Evolutionary conservation across 1,284 basidiomycete genomes (phyloP), one percentile per base, ranked within the genome.

Genomic region (Puccinia triticina): DNA sequence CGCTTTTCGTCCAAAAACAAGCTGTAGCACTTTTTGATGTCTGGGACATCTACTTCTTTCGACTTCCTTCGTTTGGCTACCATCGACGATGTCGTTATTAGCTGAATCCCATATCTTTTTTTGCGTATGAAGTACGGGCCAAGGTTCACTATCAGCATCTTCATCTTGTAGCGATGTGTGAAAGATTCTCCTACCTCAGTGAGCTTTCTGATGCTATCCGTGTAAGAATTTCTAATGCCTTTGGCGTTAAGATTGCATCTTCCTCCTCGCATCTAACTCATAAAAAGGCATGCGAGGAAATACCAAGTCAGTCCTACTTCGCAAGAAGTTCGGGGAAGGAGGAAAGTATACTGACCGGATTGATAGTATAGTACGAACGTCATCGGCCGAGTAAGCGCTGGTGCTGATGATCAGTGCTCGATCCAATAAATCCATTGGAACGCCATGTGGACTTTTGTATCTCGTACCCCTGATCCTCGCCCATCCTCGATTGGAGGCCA

Each of bases 401-500:
- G 96, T 99, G 87, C 92, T 93, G 88, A 99, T 95, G 86, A 99
- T 99, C 84, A 99, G 89, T 75, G 97, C 93, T 55, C 96, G 92
- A 88, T 98, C 96, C 79, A 99, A 90, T 59, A 99, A 89, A 88
- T 99, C 96, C 72, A 94, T 92, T 0, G 96, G 96, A 23, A 99
- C 91, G 69, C 96, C 96, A 86, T 98, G 96, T 0, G 96, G 96
- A 84, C 93, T 93, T 85, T 92, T 92, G 89, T 95, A 95, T 85
- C 94, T 95, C 37, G 96, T 99, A 77, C 96, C 97, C 84, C 96
- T 91, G 87, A 99, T 97, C 75, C 94, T 91, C 11, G 95, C 92
- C 90, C 96, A 94, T 18, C 96, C 96, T 26, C 96, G 91, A 88
- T 99, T 99, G 59, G 94, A 95, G 0, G 96, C 96, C 96, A 99